These are phyloP conservation scores for Pythium pyrilobum DNA, from an alignment of 352 stramenopile genomes.

Conservation along the genomic window DNA sequence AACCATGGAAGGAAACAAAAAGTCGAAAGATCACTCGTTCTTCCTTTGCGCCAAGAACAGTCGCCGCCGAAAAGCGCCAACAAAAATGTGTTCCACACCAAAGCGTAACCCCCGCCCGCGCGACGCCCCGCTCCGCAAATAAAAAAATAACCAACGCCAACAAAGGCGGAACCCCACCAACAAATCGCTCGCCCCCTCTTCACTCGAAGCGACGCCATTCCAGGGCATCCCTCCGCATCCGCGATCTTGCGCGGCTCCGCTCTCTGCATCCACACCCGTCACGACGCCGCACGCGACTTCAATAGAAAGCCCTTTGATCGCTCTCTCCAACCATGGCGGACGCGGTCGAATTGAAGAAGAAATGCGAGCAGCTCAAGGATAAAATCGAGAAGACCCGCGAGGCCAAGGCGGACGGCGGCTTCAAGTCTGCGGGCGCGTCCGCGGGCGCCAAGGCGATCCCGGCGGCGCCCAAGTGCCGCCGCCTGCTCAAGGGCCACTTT, in stretches of 20 bases:
- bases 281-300: conserved; percentile 1
- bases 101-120: conserved; percentile 5
- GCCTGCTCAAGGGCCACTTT: conserved; percentile 98
- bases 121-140: not conserved
- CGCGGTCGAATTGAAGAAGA: conserved; percentile 79
- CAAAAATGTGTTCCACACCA: conserved; percentile 9
- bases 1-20: too few relatives aligned
- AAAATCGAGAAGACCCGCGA: conserved; percentile 85
- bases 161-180: conserved; percentile 5
- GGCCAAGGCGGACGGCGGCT: conserved; percentile 70
- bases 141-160: not conserved
- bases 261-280: not conserved
- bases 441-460: conserved; percentile 72
- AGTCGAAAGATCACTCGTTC: too few relatives aligned
- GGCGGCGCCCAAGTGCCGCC: conserved; percentile 87
- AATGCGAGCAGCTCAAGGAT: conserved; percentile 81
- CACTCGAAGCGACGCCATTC: conserved; percentile 6
- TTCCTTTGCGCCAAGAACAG: conserved; percentile 2
- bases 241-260: not conserved
- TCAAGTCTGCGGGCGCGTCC: conserved; percentile 53
- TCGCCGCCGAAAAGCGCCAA: not conserved
- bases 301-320: not conserved
- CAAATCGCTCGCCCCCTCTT: not conserved
- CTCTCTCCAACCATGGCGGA: conserved; percentile 52
- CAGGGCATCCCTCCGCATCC: not conserved